Conservation (phyloP, 371 early-diverging fungal species). For the Zychaea mexicana region DNA sequence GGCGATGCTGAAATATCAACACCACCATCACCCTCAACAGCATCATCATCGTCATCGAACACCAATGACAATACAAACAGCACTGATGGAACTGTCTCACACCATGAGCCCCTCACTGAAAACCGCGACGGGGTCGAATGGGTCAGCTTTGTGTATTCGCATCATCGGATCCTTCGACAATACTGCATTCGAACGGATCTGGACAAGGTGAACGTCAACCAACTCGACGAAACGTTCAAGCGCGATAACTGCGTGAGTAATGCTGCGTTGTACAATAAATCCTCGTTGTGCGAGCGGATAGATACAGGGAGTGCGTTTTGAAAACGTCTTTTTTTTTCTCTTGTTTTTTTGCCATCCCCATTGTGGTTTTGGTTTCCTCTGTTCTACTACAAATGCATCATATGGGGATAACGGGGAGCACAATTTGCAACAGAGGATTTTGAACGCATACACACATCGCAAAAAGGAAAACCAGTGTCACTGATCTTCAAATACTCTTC, state of each 20-base stretch:
- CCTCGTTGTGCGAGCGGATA: conserved; percentile 8
- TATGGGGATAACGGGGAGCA: background rate
- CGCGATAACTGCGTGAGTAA: conserved; percentile 75
- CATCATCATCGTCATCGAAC: background rate
- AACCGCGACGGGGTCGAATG: conserved; percentile 68
- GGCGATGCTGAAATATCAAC: too few species aligned
- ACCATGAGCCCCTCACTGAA: conserved; percentile 47
- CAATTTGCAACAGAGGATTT: background rate
- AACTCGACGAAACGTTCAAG: conserved; percentile 78
- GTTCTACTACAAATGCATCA: background rate
- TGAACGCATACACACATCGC: background rate
- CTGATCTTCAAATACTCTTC: background rate
- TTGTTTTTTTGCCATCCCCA: too few species aligned
- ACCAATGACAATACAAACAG: background rate
- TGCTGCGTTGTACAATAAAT: conserved; percentile 6
- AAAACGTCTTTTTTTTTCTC: conserved; percentile 6
- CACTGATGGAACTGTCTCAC: conserved; percentile 1
- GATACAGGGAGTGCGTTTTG: conserved; percentile 13
- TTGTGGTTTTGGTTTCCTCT: too few species aligned
- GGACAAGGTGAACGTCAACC: conserved; percentile 66
- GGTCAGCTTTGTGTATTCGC: conserved; percentile 72
- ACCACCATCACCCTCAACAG: background rate
- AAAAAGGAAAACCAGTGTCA: conserved; percentile 10
- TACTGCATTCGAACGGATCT: conserved; percentile 84
- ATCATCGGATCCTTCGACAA: conserved; percentile 61